Base-by-base conservation (phyloP, 2,329 filamentous ascomycete genomes). In the Pseudogymnoascus sp. region DNA sequence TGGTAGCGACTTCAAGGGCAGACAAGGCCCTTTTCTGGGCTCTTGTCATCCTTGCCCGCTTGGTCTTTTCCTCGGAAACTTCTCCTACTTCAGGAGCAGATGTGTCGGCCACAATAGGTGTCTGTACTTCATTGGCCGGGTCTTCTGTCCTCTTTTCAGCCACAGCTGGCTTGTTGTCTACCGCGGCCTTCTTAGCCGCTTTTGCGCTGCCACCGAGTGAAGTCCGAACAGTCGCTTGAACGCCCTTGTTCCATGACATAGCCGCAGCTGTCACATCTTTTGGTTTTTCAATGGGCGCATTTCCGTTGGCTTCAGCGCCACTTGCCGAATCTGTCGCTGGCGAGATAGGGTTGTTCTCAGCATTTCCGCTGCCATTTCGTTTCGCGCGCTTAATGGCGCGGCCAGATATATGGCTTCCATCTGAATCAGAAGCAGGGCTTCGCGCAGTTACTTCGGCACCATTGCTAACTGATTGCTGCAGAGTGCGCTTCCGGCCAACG, bases 201-300 rank as follows among this genome's bases (percentile, higher is more conserved):
- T 62, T 65, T n/a, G 63, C n/a, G 25, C 65, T 66, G 35, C 70
- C 48, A 29, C 73, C 70, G 60, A 79, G 73, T 0, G 74, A 74
- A 13, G 76, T 80, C 39, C 78, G 71, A 52, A 79, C 72, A 7
- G 72, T 71, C 45, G 70, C 71, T 58, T 75, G 76, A 25, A 73
- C 74, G 18, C 73, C 74, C 62, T 75, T 72, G 59, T 80, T 79
- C 78, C 77, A 79, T 61, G 72, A 76, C n/a, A 73, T 70, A 1
- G 70, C 69, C 8, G 72, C 71, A 25, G 69, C 31, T 15, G 58
- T 55, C 27, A 15, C n/a, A 55, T 55, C 48, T 55, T 55, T 55
- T 9, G 48, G 27, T 18, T 55, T 55, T 33, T 55, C 48, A 33
- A 55, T 10, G 10, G n/a, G 4, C n/a, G 5, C 35, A 12, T 36